Percentiles rank a stretch among this genome's conserved stretches.
Conservation (phyloP, 768 basidiomycete genomes). For the Serendipita sp. region DNA sequence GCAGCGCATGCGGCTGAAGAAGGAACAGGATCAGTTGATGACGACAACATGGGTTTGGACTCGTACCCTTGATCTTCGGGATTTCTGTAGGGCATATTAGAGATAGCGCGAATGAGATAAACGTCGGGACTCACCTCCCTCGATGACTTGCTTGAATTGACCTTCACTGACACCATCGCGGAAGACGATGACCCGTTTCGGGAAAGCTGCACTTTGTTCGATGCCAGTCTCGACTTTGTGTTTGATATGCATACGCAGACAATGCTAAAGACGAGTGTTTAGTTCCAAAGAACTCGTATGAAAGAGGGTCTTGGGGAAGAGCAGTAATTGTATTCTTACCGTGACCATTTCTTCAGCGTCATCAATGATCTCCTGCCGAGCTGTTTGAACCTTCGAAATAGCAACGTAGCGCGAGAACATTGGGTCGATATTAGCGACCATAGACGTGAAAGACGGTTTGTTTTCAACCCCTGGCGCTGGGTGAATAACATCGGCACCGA, state of each 20-base stretch:
- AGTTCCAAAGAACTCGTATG: background rate
- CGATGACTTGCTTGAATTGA: conserved; percentile 33
- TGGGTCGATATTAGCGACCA: conserved; percentile 68
- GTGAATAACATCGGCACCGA: conserved; percentile 77
- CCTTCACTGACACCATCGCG: conserved; percentile 47
- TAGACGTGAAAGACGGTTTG: conserved; percentile 63
- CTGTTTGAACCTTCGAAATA: conserved; percentile 47
- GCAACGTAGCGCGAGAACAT: conserved; percentile 55
- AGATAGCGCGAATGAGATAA: background rate
- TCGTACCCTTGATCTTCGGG: conserved; percentile 38
- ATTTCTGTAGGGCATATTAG: conserved; percentile 29
- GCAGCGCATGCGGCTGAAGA: conserved; percentile 44
- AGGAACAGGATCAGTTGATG: background rate
- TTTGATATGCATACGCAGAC: conserved; percentile 39
- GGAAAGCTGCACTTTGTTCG: conserved; percentile 23
- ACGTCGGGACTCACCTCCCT: conserved; percentile 28
- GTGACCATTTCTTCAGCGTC: conserved; percentile 50
- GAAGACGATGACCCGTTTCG: conserved; percentile 61
- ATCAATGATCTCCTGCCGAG: conserved; percentile 61
- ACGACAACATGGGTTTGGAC: conserved; percentile 6
- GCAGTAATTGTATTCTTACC: conserved; percentile 20
- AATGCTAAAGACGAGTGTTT: conserved; percentile 23
- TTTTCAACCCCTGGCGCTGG: conserved; percentile 67
- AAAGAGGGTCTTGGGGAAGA: background rate
- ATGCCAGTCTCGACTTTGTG: conserved; percentile 34